These are phyloP conservation scores for Daldinia caldariorum DNA, from an alignment of 495 filamentous ascomycete species.

Conservation along the genomic window DNA sequence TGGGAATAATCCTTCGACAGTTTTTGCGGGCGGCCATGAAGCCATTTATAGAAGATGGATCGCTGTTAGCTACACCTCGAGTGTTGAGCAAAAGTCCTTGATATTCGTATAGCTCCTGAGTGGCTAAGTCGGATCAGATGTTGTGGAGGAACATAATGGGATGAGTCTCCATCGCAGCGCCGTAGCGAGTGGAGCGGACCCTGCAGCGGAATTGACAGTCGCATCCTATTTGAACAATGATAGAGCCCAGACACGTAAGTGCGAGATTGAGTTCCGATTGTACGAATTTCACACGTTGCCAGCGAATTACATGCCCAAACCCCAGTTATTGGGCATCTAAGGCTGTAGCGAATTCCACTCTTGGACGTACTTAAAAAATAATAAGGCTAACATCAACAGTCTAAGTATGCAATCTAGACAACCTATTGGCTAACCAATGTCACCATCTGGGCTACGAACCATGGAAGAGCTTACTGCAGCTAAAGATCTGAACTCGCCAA, in stretches of 20 bases:
- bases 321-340: conserved; percentile 10
- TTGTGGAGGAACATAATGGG: conserved; percentile 28
- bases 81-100: conserved; percentile 7
- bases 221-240: conserved; percentile 30
- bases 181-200: conserved; percentile 22
- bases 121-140: conserved; percentile 24
- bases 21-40: conserved; percentile 11
- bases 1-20: conserved; percentile 1
- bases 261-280: conserved; percentile 16
- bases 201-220: conserved; percentile 26
- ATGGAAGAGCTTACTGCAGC: neutral
- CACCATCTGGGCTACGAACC: neutral
- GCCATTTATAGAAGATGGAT: conserved; percentile 22
- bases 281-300: conserved; percentile 15
- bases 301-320: conserved; percentile 12
- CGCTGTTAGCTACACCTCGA: conserved; percentile 9
- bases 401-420: neutral
- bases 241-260: conserved; percentile 21
- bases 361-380: neutral
- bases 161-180: conserved; percentile 17
- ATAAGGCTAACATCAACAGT: conserved; percentile 1
- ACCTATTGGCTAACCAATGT: neutral
- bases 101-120: conserved; percentile 18
- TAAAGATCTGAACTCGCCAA: conserved; percentile 4
- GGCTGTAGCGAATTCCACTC: conserved; percentile 2